Evolutionary conservation across 1,284 basidiomycete genomes (phyloP), one percentile per base, ranked within the genome.

Genomic region (Cutaneotrichosporon mucoides): DNA sequence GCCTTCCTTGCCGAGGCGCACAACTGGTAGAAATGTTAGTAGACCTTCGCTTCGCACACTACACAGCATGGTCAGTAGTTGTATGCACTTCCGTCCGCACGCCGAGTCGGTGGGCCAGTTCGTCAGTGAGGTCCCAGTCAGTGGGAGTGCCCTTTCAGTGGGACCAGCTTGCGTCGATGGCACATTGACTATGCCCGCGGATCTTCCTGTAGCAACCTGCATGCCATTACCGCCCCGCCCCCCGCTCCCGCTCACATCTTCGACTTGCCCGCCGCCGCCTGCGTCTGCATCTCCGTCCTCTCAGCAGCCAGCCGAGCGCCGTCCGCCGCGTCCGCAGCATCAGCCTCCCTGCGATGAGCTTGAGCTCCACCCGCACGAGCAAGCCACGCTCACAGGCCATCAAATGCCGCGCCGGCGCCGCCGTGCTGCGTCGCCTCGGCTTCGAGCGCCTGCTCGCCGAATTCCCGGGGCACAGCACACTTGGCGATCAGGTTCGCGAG

Each of bases 381-480:
- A 13, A 24, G 24, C 24, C 34, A 37, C 35, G 34, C 53, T 43
- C 42, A 54, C 53, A 24, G 43, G 44, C 44, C 53, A 35, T 46
- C 43, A 42, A 54, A 46, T 15, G 16, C n/a, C 9, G 36, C 53
- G 38, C 45, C 53, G 11, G 53, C 45, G 45, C 53, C 56, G 11
- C 64, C 67, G 15, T 68, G 67, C 46, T 64, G 63, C 10, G 56
- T 60, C 13, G 62, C 68, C 42, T 72, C 66, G 35, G 68, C 66
- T 40, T 66, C 66, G 6, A 73, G 55, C 3, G 72, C 74, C 57
- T 73, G 56, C 55, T 75, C 75, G 50, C 72, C 76, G 66, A 68
- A 75, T 53, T 68, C 54, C 47, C 75, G 60, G 8, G 71, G 68
- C 4, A 79, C 64, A 12, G 69, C 77, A 55, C 75, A 77, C 38